Base-by-base conservation (phyloP, 2,329 filamentous ascomycete genomes). In the Cytospora piceae region DNA sequence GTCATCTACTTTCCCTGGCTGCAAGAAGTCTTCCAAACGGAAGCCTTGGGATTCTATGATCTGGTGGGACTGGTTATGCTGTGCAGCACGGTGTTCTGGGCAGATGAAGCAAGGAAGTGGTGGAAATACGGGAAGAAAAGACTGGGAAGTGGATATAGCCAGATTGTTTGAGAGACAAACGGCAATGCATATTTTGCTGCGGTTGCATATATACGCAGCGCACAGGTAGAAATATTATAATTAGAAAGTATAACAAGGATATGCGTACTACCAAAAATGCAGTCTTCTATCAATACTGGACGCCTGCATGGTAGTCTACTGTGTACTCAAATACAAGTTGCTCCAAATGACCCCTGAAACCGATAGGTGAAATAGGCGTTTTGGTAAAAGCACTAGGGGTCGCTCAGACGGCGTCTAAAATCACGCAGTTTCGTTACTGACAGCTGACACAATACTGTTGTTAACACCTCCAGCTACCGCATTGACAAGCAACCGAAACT, bases 1-100 rank as follows among this genome's bases (percentile, higher is more conserved):
- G 96, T 99, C 64, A 93, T 99, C 62, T 99, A 98, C 77, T 89
- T 98, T 69, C 95, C 95, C 12, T 94, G 93, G 80, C 81, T 99
- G 72, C 95, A 99, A 79, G 87, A 91, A 61, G 89, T 98, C 6
- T 99, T 99, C 80, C 95, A 99, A 81, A 99, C 95, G 0, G 95
- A 99, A 77, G 90, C 91, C 0, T 78, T 99, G 62, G 82, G 87
- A 0, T 75, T 94, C 11, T 80, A 84, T 67, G 95, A 99, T 81
- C 77, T 98, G 64, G 73, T 93, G 51, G 81, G 87, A 66, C 80
- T 99, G 71, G 72, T 94, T 32, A 75, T 87, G 55, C 82, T 99
- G 67, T 91, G 94, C 68, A 98, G 94, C 79, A 88, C 86, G 59
- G 95, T 99, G 32, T 96, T 99, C 77, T 98, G 93, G 92, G 93